A percentile compares a stretch with the other conserved stretches of the same genome.
Evolutionary conservation across 495 filamentous ascomycete species (phyloP).

Genomic region (Elasticomyces elasticus): DNA sequence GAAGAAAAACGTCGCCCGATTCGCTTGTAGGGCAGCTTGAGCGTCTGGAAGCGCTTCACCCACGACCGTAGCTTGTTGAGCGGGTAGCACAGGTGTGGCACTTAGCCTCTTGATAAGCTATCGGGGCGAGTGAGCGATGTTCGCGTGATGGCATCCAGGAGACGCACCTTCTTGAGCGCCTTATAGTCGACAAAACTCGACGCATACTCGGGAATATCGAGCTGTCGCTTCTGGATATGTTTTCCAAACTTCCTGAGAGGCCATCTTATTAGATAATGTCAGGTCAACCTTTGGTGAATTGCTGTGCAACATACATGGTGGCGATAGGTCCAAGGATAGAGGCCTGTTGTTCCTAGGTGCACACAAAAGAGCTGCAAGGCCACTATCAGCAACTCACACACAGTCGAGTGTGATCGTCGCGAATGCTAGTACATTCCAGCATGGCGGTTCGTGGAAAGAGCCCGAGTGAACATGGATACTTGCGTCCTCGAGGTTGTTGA

Average conservation of each 20-base stretch:
- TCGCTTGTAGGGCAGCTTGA: constrained; percentile 88
- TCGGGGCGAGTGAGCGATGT: not conserved
- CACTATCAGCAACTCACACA: not conserved
- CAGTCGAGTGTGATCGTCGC: not conserved
- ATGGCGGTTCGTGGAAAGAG: not conserved
- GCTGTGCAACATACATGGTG: constrained; percentile 13
- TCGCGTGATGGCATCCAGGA: not conserved
- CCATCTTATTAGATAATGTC: not conserved
- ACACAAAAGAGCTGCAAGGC: not conserved
- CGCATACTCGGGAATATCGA: constrained; percentile 98
- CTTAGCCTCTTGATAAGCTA: constrained; percentile 98
- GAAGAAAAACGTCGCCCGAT: constrained; percentile 98
- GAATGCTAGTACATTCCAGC: not conserved
- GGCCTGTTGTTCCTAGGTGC: not conserved
- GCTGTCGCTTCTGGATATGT: constrained; percentile 95
- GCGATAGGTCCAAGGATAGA: not conserved
- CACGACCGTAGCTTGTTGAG: constrained; percentile 54
- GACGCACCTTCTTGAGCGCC: constrained; percentile 82
- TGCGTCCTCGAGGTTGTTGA: not conserved
- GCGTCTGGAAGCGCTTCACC: constrained; percentile 50
- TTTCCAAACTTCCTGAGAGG: constrained; percentile 92
- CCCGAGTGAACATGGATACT: not conserved
- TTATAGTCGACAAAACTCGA: constrained; percentile 99
- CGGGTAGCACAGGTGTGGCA: constrained; percentile 70
- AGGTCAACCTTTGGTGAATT: too few species aligned